Base-by-base conservation (phyloP, 441 rosid genomes). In the Croton setiger region DNA sequence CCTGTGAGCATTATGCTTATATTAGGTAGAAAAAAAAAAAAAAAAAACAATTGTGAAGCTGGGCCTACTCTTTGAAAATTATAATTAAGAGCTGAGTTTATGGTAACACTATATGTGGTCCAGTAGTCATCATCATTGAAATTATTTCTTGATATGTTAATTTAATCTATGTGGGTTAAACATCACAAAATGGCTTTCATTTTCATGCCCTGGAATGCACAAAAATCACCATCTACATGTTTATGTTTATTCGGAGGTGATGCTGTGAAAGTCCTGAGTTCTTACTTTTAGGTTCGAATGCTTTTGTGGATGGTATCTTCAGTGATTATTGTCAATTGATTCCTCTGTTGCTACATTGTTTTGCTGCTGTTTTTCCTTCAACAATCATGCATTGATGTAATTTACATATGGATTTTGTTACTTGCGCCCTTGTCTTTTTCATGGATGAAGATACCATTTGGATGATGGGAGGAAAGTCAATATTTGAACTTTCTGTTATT, bases 61-160 rank as follows among this genome's bases (percentile, higher is more conserved):
- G 72, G 72, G 72, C 85, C 87, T 60, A 76, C 79, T 80, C 74
- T 75, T 81, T 74, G 76, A 69, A 76, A 78, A 66, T n/a, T 72
- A 71, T 69, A 60, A 69, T 76, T 67, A 67, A 49, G 65, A 54
- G 57, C 78, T 68, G 73, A 44, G 48, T 23, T 67, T 77, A 68
- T 63, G 66, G 63, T 39, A 62, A 57, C 67, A 44, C 48, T 52
- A 51, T 37, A 18, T 17, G 70, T 78, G 83, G 85, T 60, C 84
- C 80, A 57, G 20, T 31, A 67, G 60, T 72, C 77, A 76, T 77
- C 69, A 73, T 77, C 64, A 63, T 62, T 67, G 57, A 37, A 69
- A 20, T 56, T 63, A 70, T 63, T 75, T 76, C 64, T 64, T 69
- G 72, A 20, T 52, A 12, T 63, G 13, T n/a, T 56, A 49, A 66